Base-by-base conservation (phyloP, 139 green algal species). In the Nannochloris sp. region DNA sequence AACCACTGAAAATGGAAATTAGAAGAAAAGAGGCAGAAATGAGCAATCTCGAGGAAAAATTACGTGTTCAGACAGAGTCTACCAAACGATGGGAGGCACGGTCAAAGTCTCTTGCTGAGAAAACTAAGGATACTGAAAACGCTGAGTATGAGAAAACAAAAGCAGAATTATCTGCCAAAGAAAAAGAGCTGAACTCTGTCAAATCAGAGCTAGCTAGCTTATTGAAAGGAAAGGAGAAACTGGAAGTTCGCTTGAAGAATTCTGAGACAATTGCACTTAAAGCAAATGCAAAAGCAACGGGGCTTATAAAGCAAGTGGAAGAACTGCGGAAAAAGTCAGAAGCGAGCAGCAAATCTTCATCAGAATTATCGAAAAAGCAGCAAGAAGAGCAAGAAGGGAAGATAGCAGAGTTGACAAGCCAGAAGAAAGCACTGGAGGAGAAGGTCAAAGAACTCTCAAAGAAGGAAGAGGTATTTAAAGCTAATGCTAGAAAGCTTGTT, bases 111-210 rank as follows among this genome's bases (percentile, higher is more conserved):
- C 48, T 84, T 58, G 75, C 74, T 50, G 59, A 77, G 17, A 83
- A 82, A 59, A 80, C 79, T 44, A 69, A 73, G 6, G 59, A 56
- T 28, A 75, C 82, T 55, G 77, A 84, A 48, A 50, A 61, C 25
- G 61, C 51, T 6, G 77, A 84, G 63, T 59, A 84, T 65, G 57
- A 75, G 46, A 56, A 70, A 12, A 70, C 83, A 31, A 20, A 60
- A n/a, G 46, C 51, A 6, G 59, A 81, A 61, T 65, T 83, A 16
- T 44, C 55, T 17, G 29, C 25, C 16, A 62, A 40, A 23, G 30
- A 68, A 26, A 45, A 59, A n/a, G 60, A 40, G 14, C 23, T 58
- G 14, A 13, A 33, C 8, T 50, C 43, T 13, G 67, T 67, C 33
- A 49, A 43, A 16, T 40, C 45, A 25, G 60, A 29, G 3, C n/a